Evolutionary conservation across 495 filamentous ascomycete genomes (phyloP).

Genomic region (Penicillium alfredii): DNA sequence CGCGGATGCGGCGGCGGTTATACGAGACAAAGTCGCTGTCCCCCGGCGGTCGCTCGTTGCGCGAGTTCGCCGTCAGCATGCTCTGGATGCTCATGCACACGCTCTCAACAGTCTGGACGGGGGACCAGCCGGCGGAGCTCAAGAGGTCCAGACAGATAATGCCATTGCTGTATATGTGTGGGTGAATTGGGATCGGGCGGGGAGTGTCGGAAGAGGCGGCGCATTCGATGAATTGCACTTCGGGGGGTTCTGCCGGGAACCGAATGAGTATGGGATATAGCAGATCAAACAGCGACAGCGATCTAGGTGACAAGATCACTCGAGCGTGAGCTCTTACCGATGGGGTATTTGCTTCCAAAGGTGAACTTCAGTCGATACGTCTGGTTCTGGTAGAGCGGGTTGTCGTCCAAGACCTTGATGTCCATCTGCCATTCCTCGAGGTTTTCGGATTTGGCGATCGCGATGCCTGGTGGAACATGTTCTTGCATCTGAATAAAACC

Average conservation of each 20-base stretch:
- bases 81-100: constrained; percentile 97
- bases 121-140: constrained; percentile 81
- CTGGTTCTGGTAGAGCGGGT: constrained; percentile 80
- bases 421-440: constrained; percentile 91
- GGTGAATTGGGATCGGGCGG: constrained; percentile 86
- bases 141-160: constrained; percentile 97
- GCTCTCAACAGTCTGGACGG: constrained; percentile 94
- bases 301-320: too few species aligned
- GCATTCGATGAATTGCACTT: constrained; percentile 76
- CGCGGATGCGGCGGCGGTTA: constrained; percentile 69
- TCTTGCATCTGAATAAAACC: constrained; percentile 50
- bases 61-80: constrained; percentile 92
- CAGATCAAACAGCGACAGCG: not conserved
- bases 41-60: constrained; percentile 78
- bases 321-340: constrained; percentile 52
- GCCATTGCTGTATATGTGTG: constrained; percentile 96
- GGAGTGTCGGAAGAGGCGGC: constrained; percentile 34
- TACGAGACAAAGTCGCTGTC: constrained; percentile 78
- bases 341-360: constrained; percentile 81
- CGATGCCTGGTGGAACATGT: constrained; percentile 62
- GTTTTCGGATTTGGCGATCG: constrained; percentile 70
- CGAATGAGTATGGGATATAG: not conserved
- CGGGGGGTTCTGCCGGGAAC: constrained; percentile 66
- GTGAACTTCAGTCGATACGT: constrained; percentile 81
- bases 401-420: constrained; percentile 82